Base-by-base conservation (phyloP, 108 stramenopile species). In the Skeletonema potamos region DNA sequence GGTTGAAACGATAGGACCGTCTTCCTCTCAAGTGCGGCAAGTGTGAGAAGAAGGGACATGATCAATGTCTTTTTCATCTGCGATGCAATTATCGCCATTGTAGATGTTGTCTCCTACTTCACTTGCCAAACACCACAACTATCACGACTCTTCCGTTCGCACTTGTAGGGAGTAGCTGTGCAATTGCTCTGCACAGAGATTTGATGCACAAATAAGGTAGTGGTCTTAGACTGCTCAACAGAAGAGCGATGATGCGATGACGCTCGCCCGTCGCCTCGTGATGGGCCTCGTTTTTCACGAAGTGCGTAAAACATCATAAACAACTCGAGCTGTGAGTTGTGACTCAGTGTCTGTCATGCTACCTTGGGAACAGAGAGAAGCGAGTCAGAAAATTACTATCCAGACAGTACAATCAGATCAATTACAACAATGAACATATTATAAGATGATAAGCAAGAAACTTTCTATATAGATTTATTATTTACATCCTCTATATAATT, bases 1-100 rank as follows among this genome's bases (percentile, higher is more conserved):
- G 58, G 54, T 43, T 63, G 68, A 57, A 77, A 77, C 32, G 76
- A 64, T 22, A 34, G 39, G 69, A 54, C 57, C 39, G 51, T 55
- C 43, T 51, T 64, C 57, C 77, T 54, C 70, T 78, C 60, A n/a
- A 72, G 59, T 22, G 77, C 60, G 60, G 48, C 48, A 6, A 78
- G 43, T 34, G 76, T 60, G 57, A 78, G 77, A 51, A 78, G 77
- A 62, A 78, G 77, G 15, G 76, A 77, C 77, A 78, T 78, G 59
- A 78, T 46, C 39, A 72, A 33, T 20, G 64, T 51, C 51, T 66
- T 71, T 66, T 72, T 71, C 54, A 67, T 51, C 34, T 55, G 60
- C 4, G 48, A 22, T 56, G 70, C 65, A 59, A 78, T 58, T 48
- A 78, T 78, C 39, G 70, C 70, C 77, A 78, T 78, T 17, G 76